These are phyloP conservation scores for Mollisiaceae sp. DNA, from an alignment of 2,329 filamentous ascomycete species.

Conservation along the genomic window DNA sequence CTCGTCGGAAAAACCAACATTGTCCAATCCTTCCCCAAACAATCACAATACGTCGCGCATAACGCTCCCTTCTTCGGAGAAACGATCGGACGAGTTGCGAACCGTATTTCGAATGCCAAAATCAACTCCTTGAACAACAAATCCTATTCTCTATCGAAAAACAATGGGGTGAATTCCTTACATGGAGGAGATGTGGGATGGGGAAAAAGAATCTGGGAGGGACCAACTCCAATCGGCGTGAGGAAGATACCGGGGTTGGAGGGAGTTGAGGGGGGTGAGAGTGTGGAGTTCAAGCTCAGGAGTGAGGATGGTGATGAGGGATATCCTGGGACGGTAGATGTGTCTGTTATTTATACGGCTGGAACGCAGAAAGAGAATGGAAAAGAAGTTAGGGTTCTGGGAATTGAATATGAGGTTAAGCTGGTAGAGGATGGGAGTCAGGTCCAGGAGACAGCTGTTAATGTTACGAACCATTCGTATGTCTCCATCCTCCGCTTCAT, in stretches of 20 bases:
- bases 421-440: conserved; percentile 64
- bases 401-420: conserved; percentile 89
- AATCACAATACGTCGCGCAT: conserved; percentile 75
- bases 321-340: conserved; percentile 84
- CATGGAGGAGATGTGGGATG: conserved; percentile 78
- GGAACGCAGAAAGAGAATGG: conserved; percentile 67
- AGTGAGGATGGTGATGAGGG: conserved; percentile 87
- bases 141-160: conserved; percentile 72
- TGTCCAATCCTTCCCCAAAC: conserved; percentile 81
- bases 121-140: conserved; percentile 75
- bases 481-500: conserved; percentile 32
- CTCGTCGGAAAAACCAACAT: conserved; percentile 81
- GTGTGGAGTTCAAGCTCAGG: conserved; percentile 66
- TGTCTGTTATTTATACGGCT: conserved; percentile 78
- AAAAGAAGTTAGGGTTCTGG: conserved; percentile 71
- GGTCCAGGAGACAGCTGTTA: conserved; percentile 87
- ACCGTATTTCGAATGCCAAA: conserved; percentile 76
- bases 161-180: conserved; percentile 78
- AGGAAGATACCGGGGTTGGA: conserved; percentile 55
- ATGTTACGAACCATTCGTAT: conserved; percentile 94
- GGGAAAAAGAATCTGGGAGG: conserved; percentile 80
- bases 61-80: conserved; percentile 87
- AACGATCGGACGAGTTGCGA: conserved; percentile 86
- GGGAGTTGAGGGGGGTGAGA: conserved; percentile 67
- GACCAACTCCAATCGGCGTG: conserved; percentile 66